phyloP scores from a whole-genome alignment of 768 basidiomycete genomes.

The Termitomyces eurrhizus region DNA sequence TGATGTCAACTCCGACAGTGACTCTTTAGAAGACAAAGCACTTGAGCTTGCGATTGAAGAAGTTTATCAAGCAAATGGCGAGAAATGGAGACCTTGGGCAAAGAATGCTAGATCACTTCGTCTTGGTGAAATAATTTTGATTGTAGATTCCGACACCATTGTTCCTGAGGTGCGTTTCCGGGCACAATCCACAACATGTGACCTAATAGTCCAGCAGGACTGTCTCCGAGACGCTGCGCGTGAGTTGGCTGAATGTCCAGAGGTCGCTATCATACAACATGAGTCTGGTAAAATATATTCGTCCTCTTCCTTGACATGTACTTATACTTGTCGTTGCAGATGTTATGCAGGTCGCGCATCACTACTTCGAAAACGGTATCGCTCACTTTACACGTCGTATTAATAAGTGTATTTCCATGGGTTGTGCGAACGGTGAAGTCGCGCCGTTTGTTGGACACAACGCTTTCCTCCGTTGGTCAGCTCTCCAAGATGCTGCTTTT shows the following conservation, averaged over 20 bases:
- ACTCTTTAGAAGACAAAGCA: constrained; percentile 67
- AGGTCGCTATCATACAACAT: constrained; percentile 88
- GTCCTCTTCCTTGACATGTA: background rate
- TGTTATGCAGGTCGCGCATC: constrained; percentile 86
- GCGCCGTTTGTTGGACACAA: constrained; percentile 87
- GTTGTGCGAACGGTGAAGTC: constrained; percentile 77
- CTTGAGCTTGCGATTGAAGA: constrained; percentile 74
- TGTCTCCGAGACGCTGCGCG: constrained; percentile 89
- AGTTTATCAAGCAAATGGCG: constrained; percentile 53
- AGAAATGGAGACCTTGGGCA: constrained; percentile 70
- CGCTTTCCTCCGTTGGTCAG: constrained; percentile 87
- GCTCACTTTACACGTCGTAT: constrained; percentile 86
- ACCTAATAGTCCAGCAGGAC: constrained; percentile 42
- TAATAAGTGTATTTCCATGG: constrained; percentile 79
- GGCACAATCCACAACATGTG: background rate
- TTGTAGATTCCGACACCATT: constrained; percentile 79
- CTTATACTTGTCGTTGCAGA: constrained; percentile 32
- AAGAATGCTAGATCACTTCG: constrained; percentile 72
- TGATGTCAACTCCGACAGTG: constrained; percentile 32
- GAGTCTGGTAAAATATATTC: constrained; percentile 55
- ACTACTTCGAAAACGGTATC: constrained; percentile 90
- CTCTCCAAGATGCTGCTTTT: constrained; percentile 82
- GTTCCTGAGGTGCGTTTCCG: constrained; percentile 57
- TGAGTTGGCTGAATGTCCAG: constrained; percentile 77
- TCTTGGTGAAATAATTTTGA: constrained; percentile 74